Conservation (phyloP, 768 basidiomycete species). For the Tylopilus subfusipes region DNA sequence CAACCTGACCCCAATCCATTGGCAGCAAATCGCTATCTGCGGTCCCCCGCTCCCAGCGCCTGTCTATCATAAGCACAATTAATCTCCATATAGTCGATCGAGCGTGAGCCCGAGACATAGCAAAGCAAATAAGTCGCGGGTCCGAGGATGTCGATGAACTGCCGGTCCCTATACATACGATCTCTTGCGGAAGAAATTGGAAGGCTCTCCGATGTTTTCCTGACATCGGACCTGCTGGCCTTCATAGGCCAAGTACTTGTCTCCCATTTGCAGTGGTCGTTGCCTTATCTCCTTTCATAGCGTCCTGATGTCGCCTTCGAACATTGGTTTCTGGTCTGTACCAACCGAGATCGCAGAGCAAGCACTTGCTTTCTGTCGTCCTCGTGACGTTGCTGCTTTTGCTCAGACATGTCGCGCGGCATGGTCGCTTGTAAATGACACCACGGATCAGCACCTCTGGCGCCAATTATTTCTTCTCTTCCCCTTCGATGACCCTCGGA, state of each 20-base stretch:
- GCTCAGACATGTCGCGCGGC: slow-evolving; percentile 52
- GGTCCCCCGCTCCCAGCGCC: not conserved
- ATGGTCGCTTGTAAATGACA: slow-evolving; percentile 45
- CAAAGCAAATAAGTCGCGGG: not conserved
- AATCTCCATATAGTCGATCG: not conserved
- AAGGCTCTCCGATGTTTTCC: not conserved
- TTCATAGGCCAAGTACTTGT: not conserved
- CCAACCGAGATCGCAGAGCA: slow-evolving; percentile 58
- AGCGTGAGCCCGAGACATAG: not conserved
- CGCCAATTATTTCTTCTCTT: slow-evolving; percentile 54
- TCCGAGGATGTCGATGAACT: not conserved
- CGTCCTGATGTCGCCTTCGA: slow-evolving; percentile 2
- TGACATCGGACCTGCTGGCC: not conserved
- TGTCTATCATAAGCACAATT: not conserved
- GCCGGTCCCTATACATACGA: not conserved
- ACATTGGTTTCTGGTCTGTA: slow-evolving; percentile 21
- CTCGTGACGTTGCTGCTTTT: slow-evolving; percentile 57
- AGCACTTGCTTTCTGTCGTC: slow-evolving; percentile 52
- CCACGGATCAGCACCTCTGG: slow-evolving; percentile 62
- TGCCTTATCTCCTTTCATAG: not conserved
- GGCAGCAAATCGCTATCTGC: not conserved
- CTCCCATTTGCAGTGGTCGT: not conserved
- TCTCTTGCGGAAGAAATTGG: not conserved
- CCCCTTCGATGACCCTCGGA: slow-evolving; percentile 65
- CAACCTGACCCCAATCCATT: not conserved